Evolutionary conservation across 2,329 filamentous ascomycete species (phyloP).

Genomic region (Dothiorella sarmentorum): DNA sequence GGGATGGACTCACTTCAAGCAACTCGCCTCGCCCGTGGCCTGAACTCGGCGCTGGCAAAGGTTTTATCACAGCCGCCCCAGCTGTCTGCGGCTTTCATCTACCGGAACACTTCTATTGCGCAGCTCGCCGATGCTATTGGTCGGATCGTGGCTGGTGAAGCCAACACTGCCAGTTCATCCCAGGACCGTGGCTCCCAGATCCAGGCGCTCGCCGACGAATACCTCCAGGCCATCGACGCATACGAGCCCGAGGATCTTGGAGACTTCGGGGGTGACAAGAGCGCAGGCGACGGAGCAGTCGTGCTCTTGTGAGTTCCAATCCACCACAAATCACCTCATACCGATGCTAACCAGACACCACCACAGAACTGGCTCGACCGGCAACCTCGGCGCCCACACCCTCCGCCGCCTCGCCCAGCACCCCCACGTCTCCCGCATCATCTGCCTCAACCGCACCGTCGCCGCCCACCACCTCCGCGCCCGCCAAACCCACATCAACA

Average conservation of each 20-base stretch:
- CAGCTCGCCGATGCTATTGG: not conserved
- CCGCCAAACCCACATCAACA: not conserved
- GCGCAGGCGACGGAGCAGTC: not conserved
- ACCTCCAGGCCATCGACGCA: not conserved
- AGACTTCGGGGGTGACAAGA: not conserved
- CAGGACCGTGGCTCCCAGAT: not conserved
- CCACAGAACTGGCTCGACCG: not conserved
- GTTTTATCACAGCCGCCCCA: not conserved
- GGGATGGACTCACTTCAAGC: conserved; percentile 44
- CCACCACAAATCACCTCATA: too few species aligned
- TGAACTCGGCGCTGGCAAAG: not conserved
- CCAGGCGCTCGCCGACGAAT: not conserved
- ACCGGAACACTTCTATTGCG: not conserved
- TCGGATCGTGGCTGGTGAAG: not conserved
- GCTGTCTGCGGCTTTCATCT: not conserved
- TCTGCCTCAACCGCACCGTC: not conserved
- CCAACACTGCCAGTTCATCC: too few species aligned
- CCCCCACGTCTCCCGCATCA: not conserved
- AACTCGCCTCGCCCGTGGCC: conserved; percentile 7
- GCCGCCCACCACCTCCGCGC: not conserved
- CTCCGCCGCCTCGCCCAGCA: not conserved
- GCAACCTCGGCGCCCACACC: not conserved
- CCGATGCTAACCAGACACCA: too few species aligned
- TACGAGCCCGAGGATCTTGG: too few species aligned
- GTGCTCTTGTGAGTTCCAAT: not conserved